Evolutionary conservation across 805 yeast genomes (phyloP).

Genomic region (Jamesozyma lodderae): DNA sequence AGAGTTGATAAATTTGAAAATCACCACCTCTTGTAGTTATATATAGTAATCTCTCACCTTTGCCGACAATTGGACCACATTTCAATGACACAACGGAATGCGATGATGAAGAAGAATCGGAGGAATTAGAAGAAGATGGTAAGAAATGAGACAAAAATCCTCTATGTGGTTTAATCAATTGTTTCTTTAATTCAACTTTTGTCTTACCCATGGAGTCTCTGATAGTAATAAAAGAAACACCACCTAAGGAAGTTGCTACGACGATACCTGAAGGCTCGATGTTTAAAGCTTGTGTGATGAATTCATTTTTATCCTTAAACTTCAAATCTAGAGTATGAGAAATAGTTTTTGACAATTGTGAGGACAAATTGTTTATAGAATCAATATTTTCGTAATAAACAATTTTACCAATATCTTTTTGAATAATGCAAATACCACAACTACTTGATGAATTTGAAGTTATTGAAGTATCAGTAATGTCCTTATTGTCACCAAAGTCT

Average conservation of each 20-base stretch:
- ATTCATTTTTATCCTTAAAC: slow-evolving; percentile 35
- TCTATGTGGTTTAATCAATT: slow-evolving; percentile 26
- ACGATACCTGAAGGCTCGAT: slow-evolving; percentile 70
- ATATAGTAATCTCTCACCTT: slow-evolving; percentile 39
- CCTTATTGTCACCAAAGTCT: neutral
- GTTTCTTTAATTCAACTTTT: slow-evolving; percentile 20
- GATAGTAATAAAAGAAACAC: slow-evolving; percentile 52
- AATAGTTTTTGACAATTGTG: slow-evolving; percentile 22
- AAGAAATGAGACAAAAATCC: slow-evolving; percentile 30
- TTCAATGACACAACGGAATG: slow-evolving; percentile 50
- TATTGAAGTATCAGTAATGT: neutral
- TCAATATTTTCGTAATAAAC: slow-evolving; percentile 69
- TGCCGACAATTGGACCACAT: slow-evolving; percentile 42
- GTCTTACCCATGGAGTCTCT: slow-evolving; percentile 65
- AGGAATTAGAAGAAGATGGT: slow-evolving; percentile 3
- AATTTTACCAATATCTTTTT: slow-evolving; percentile 48
- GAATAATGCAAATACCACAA: slow-evolving; percentile 70
- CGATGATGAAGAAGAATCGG: slow-evolving; percentile 5
- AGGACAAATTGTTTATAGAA: slow-evolving; percentile 24
- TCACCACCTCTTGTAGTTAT: slow-evolving; percentile 38
- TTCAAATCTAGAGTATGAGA: slow-evolving; percentile 20
- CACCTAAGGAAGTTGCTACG: slow-evolving; percentile 59
- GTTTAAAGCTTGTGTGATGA: slow-evolving; percentile 45
- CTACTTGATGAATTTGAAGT: neutral
- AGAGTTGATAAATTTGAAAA: slow-evolving; percentile 41